These are phyloP conservation scores for Gossypium lobatum DNA, from an alignment of 441 rosid species.

Conservation along the genomic window DNA sequence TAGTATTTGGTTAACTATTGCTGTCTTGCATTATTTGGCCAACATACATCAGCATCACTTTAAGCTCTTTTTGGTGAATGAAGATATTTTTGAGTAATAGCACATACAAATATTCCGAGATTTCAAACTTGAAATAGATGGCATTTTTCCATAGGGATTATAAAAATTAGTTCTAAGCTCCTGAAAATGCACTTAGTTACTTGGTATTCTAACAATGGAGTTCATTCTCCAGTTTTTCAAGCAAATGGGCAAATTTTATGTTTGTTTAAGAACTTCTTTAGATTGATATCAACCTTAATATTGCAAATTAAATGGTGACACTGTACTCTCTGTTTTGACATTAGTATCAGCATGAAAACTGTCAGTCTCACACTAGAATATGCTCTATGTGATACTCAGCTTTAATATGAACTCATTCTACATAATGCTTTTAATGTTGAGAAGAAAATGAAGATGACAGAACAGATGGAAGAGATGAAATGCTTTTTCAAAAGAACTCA, in stretches of 20 bases:
- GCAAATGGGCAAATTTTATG: not conserved
- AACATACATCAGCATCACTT: not conserved
- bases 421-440: conserved; percentile 1
- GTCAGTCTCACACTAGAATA: not conserved
- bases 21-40: not conserved
- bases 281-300: not conserved
- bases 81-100: not conserved
- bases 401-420: not conserved
- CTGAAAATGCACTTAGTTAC: not conserved
- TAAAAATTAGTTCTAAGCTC: not conserved
- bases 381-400: not conserved
- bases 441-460: not conserved
- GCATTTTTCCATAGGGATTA: not conserved
- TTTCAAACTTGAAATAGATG: not conserved
- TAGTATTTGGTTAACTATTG: not conserved
- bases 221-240: not conserved
- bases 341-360: not conserved
- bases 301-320: not conserved
- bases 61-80: not conserved
- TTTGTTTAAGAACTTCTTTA: not conserved
- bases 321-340: not conserved
- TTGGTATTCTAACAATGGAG: not conserved
- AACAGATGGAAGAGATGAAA: not conserved
- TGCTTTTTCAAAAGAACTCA: not conserved
- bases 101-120: not conserved